Conservation (phyloP, 2,329 filamentous ascomycete genomes). For the Plectosphaerella cucumerina region DNA sequence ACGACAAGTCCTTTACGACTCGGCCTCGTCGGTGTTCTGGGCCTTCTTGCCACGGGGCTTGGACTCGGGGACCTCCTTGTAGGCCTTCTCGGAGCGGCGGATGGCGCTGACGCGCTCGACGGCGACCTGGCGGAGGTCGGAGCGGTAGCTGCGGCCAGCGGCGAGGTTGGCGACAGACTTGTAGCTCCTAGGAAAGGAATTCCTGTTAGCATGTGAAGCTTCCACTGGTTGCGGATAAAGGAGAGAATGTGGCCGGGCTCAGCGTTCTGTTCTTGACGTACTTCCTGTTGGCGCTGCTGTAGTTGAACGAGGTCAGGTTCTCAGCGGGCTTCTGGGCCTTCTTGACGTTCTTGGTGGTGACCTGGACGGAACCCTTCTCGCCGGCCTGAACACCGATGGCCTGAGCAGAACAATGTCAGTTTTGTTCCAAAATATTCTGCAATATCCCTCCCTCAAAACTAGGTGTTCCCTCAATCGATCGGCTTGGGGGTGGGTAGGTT, state of each 20-base stretch:
- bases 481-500: not conserved
- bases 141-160: slow-evolving; percentile 81
- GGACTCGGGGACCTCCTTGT: slow-evolving; percentile 68
- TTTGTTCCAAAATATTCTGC: not conserved
- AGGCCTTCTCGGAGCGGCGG: slow-evolving; percentile 71
- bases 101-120: slow-evolving; percentile 85
- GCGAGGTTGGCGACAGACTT: slow-evolving; percentile 77
- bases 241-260: slow-evolving; percentile 30
- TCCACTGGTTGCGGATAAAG: not conserved
- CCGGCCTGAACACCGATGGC: slow-evolving; percentile 74
- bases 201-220: slow-evolving; percentile 2
- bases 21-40: slow-evolving; percentile 65
- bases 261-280: slow-evolving; percentile 55
- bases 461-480: not conserved
- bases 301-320: slow-evolving; percentile 60
- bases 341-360: slow-evolving; percentile 80
- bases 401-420: slow-evolving; percentile 38
- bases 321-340: slow-evolving; percentile 69
- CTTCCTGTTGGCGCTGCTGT: slow-evolving; percentile 71
- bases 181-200: slow-evolving; percentile 65
- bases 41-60: slow-evolving; percentile 81
- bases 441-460: slow-evolving; percentile 1
- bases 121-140: slow-evolving; percentile 71
- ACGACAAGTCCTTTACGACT: slow-evolving; percentile 8
- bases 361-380: slow-evolving; percentile 74